Percentiles rank a stretch among this genome's conserved stretches.
Evolutionary conservation across 331 rosid genomes (phyloP).

Genomic region (Spiraea crenata): DNA sequence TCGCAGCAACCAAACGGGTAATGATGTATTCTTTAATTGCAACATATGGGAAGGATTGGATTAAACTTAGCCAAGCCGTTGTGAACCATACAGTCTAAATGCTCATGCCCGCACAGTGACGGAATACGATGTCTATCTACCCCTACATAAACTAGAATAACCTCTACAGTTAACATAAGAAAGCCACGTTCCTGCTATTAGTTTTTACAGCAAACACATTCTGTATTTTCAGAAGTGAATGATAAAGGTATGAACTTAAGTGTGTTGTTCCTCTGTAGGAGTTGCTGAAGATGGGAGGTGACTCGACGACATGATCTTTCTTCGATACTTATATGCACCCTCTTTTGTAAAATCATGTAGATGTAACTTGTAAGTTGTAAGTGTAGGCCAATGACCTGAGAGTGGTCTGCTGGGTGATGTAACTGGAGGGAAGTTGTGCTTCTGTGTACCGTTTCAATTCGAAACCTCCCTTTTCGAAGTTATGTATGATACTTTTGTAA

Average conservation of each 20-base stretch:
- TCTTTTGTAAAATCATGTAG: conserved; percentile 16
- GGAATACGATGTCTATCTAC: background rate
- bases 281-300: conserved; percentile 50
- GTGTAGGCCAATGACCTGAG: background rate
- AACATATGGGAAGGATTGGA: background rate
- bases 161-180: background rate
- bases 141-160: background rate
- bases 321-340: background rate
- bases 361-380: background rate
- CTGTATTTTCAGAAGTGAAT: background rate
- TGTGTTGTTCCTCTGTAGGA: conserved; percentile 42
- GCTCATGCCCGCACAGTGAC: background rate
- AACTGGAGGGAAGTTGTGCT: conserved; percentile 16
- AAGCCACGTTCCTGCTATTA: background rate
- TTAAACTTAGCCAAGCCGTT: background rate
- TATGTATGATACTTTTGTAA: conserved; percentile 5
- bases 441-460: background rate
- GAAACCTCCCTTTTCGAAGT: background rate
- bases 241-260: conserved; percentile 14
- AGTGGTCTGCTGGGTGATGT: background rate
- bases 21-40: background rate
- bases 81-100: background rate
- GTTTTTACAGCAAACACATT: background rate
- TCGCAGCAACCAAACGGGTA: conserved; percentile 66
- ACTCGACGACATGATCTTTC: conserved; percentile 32